Percentiles rank a stretch among this genome's conserved stretches.
These are phyloP conservation scores for Alternaria sp. DNA, from an alignment of 2,329 filamentous ascomycete species.

Conservation along the genomic window DNA sequence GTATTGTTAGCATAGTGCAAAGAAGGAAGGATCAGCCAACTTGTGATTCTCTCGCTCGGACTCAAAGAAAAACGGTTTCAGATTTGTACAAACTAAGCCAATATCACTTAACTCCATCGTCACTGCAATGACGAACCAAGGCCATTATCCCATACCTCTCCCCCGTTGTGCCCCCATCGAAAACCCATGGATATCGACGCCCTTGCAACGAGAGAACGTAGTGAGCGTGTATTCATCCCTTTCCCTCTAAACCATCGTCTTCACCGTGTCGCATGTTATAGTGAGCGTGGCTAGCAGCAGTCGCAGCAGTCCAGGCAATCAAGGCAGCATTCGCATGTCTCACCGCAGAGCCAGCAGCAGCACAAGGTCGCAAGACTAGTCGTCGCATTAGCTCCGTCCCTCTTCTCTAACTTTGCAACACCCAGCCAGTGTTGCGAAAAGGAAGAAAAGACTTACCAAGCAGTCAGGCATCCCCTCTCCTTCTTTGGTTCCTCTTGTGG, in stretches of 20 bases:
- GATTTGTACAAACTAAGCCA: neutral
- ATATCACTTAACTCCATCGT: neutral
- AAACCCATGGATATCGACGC: neutral
- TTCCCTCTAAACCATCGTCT: neutral
- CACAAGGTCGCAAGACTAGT: slow-evolving; percentile 44
- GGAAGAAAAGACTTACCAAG: slow-evolving; percentile 31
- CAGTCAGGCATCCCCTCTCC: slow-evolving; percentile 40
- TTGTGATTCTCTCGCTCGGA: slow-evolving; percentile 14
- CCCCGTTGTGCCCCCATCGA: neutral
- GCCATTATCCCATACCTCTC: neutral
- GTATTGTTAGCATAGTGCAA: slow-evolving; percentile 17
- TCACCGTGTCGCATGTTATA: neutral
- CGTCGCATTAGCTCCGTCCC: neutral
- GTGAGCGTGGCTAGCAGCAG: slow-evolving; percentile 22
- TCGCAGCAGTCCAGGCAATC: slow-evolving; percentile 40
- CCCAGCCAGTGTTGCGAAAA: neutral
- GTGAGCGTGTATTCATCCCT: neutral
- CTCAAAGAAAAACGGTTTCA: neutral
- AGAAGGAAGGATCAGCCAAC: slow-evolving; percentile 6
- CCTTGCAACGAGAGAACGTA: neutral
- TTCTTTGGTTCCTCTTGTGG: slow-evolving; percentile 37
- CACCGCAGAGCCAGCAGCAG: slow-evolving; percentile 47
- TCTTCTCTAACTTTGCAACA: neutral
- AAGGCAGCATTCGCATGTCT: slow-evolving; percentile 46
- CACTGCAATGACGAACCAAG: neutral